Conservation (phyloP, 1,284 basidiomycete genomes). For the Boletus mariae region DNA sequence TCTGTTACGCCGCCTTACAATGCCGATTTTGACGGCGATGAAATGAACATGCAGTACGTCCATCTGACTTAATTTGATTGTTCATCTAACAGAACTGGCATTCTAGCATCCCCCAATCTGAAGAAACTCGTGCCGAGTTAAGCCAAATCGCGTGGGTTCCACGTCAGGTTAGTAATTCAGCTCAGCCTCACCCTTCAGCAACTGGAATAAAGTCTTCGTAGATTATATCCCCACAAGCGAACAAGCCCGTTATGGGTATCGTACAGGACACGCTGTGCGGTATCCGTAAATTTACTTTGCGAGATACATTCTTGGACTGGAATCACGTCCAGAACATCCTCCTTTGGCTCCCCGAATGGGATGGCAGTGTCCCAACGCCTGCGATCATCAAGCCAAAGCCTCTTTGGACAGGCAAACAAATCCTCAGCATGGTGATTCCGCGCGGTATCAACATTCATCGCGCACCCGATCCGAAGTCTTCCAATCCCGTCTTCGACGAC, state of each 20-base stretch:
- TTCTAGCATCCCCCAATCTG: slow-evolving; percentile 89
- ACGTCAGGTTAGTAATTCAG: slow-evolving; percentile 61
- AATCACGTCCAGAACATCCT: slow-evolving; percentile 94
- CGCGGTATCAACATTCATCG: slow-evolving; percentile 55
- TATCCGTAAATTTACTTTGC: slow-evolving; percentile 94
- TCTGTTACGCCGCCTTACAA: slow-evolving; percentile 94
- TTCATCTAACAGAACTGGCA: slow-evolving; percentile 9
- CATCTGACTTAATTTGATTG: background rate
- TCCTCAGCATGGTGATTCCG: slow-evolving; percentile 90
- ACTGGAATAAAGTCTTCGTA: slow-evolving; percentile 33
- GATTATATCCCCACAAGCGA: slow-evolving; percentile 99
- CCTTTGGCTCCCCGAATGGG: slow-evolving; percentile 98
- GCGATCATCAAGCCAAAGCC: slow-evolving; percentile 97
- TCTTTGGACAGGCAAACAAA: slow-evolving; percentile 97
- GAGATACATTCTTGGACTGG: slow-evolving; percentile 94
- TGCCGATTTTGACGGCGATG: slow-evolving; percentile 99
- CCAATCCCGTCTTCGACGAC: slow-evolving; percentile 76
- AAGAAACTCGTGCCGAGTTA: slow-evolving; percentile 98
- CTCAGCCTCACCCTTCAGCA: background rate
- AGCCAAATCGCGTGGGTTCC: slow-evolving; percentile 99
- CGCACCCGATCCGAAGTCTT: too few species aligned
- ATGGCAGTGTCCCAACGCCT: slow-evolving; percentile 88
- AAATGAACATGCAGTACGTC: slow-evolving; percentile 99
- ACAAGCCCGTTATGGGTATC: slow-evolving; percentile 99
- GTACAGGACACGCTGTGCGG: slow-evolving; percentile 98